Evolutionary conservation across 1,284 basidiomycete species (phyloP).

Genomic region (Irpex rosettiformis): DNA sequence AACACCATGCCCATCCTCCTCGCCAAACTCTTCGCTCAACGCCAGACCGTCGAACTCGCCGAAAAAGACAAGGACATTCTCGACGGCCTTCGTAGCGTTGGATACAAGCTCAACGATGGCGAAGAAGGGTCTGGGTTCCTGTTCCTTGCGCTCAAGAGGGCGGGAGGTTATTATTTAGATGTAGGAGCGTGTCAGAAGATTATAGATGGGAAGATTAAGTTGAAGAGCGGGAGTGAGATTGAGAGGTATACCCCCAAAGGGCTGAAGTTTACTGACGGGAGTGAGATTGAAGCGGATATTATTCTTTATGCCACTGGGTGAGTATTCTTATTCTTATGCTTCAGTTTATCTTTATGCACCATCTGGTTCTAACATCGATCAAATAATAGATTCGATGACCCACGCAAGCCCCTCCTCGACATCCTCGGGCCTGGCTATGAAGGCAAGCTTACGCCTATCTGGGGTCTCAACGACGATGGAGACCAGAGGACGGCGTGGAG

Average conservation of each 20-base stretch:
- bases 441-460: constrained; percentile 43
- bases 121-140: constrained; percentile 51
- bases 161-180: constrained; percentile 48
- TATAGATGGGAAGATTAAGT: constrained; percentile 69
- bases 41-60: constrained; percentile 37
- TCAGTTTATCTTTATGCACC: background rate
- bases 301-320: constrained; percentile 69
- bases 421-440: constrained; percentile 49
- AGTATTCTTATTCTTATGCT: constrained; percentile 10
- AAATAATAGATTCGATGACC: constrained; percentile 40
- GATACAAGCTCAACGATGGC: constrained; percentile 58
- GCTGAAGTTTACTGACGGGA: constrained; percentile 64
- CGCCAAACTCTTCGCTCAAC: constrained; percentile 41
- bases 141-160: constrained; percentile 35
- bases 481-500: constrained; percentile 51
- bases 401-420: constrained; percentile 35
- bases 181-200: constrained; percentile 64
- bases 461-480: constrained; percentile 57
- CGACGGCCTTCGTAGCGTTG: constrained; percentile 51
- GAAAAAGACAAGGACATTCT: constrained; percentile 47
- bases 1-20: constrained; percentile 46
- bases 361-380: no score
- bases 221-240: constrained; percentile 63
- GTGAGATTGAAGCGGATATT: constrained; percentile 60
- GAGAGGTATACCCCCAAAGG: constrained; percentile 51